phyloP scores from a whole-genome alignment of 108 stramenopile species.

The Discostella pseudostelligera region DNA sequence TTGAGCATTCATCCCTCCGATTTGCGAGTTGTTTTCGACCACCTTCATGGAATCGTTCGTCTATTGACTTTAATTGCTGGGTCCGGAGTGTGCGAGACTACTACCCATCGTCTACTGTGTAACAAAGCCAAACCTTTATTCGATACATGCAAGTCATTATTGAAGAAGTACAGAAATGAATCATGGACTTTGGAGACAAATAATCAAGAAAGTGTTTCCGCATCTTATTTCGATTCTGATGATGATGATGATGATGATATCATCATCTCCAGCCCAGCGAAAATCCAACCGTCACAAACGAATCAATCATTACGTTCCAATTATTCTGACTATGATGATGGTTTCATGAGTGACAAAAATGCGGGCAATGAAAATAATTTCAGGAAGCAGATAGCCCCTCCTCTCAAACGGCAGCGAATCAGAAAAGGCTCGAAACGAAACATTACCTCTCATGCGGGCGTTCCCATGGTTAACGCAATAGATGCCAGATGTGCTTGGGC shows the following conservation, averaged over 20 bases:
- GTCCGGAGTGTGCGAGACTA: constrained; percentile 8
- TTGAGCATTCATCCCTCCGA: constrained; percentile 23
- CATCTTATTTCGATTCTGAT: constrained; percentile 33
- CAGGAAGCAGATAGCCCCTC: constrained; percentile 14
- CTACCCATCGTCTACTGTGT: constrained; percentile 14
- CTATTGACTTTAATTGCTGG: constrained; percentile 25
- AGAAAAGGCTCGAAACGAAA: constrained; percentile 8
- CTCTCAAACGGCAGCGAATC: constrained; percentile 34
- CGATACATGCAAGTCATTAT: constrained; percentile 19
- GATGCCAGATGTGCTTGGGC: constrained; percentile 40
- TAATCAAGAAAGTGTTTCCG: neutral
- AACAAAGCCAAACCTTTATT: constrained; percentile 37
- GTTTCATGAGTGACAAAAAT: constrained; percentile 30
- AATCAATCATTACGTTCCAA: constrained; percentile 9
- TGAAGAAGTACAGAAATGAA: constrained; percentile 29
- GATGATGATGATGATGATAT: constrained; percentile 5
- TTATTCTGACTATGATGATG: constrained; percentile 34
- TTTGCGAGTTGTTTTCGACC: constrained; percentile 25
- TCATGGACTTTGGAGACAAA: constrained; percentile 12
- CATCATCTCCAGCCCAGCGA: constrained; percentile 1
- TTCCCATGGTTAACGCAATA: constrained; percentile 1
- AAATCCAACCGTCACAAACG: constrained; percentile 11
- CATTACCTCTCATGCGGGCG: neutral
- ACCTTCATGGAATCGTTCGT: constrained; percentile 35
- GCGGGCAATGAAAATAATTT: neutral